A percentile compares a stretch with the other conserved stretches of the same genome.
Evolutionary conservation across 2,329 filamentous ascomycete genomes (phyloP).

Genomic region (Pyricularia sp.): DNA sequence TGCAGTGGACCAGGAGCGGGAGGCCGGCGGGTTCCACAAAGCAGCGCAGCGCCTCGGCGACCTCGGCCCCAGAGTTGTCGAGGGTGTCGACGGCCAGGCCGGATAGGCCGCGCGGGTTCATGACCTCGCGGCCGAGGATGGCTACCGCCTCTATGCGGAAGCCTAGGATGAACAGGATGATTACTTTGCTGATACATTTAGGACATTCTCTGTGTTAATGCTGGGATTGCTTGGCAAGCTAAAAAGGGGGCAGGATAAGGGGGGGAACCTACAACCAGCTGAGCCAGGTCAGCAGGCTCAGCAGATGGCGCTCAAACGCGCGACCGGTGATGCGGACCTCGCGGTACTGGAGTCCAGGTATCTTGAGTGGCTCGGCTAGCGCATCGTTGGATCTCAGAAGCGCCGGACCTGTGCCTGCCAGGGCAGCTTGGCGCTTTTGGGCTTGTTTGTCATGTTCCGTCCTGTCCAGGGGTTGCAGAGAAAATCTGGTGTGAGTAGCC

Average conservation of each 20-base stretch:
- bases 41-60: slow-evolving; percentile 28
- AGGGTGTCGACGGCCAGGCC: slow-evolving; percentile 63
- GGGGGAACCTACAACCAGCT: slow-evolving; percentile 44
- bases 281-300: slow-evolving; percentile 59
- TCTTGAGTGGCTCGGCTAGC: slow-evolving; percentile 46
- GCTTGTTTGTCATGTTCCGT: slow-evolving; percentile 65
- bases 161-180: slow-evolving; percentile 54
- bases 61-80: slow-evolving; percentile 54
- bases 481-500: slow-evolving; percentile 7
- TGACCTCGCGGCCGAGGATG: slow-evolving; percentile 60
- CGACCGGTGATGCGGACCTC: slow-evolving; percentile 67
- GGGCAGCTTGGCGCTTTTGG: slow-evolving; percentile 45
- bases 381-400: slow-evolving; percentile 38
- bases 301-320: slow-evolving; percentile 57
- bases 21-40: slow-evolving; percentile 24
- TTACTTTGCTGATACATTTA: slow-evolving; percentile 31
- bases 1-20: slow-evolving; percentile 71
- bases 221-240: not conserved
- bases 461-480: slow-evolving; percentile 24
- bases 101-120: slow-evolving; percentile 62
- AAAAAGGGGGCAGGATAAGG: not conserved
- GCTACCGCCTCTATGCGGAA: slow-evolving; percentile 60
- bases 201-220: not conserved
- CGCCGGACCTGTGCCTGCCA: slow-evolving; percentile 26
- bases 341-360: slow-evolving; percentile 53